A percentile compares a stretch with the other conserved stretches of the same genome.
phyloP scores from a whole-genome alignment of 2,329 filamentous ascomycete genomes.

The Paecilomyces fulvus region DNA sequence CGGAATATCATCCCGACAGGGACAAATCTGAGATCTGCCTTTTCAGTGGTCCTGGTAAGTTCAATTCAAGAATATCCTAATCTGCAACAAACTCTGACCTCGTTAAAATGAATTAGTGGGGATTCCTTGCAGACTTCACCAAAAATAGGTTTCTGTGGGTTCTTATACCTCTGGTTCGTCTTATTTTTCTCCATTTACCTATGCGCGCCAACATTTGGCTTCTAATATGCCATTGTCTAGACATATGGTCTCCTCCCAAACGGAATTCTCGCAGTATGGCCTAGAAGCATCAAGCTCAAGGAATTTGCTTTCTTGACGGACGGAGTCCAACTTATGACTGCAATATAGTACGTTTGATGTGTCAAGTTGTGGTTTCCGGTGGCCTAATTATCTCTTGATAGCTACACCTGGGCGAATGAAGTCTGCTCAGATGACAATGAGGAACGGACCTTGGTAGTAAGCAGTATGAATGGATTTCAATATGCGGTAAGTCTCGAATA shows the following conservation, averaged over 20 bases:
- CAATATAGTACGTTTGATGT: slow-evolving; percentile 19
- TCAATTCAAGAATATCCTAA: neutral
- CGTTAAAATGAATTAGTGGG: slow-evolving; percentile 3
- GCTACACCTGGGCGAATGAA: slow-evolving; percentile 12
- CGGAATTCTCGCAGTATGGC: slow-evolving; percentile 18
- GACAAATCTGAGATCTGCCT: slow-evolving; percentile 8
- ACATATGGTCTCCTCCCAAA: slow-evolving; percentile 22
- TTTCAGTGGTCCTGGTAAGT: slow-evolving; percentile 8
- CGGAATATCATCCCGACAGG: slow-evolving; percentile 15
- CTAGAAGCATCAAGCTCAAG: slow-evolving; percentile 3
- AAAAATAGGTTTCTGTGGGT: slow-evolving; percentile 11
- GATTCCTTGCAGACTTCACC: slow-evolving; percentile 8
- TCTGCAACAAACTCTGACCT: neutral
- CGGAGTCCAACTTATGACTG: slow-evolving; percentile 22
- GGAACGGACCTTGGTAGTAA: slow-evolving; percentile 29
- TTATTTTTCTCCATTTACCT: neutral
- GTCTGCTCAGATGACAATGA: slow-evolving; percentile 23
- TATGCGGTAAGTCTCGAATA: slow-evolving; percentile 6
- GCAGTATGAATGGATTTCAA: slow-evolving; percentile 47
- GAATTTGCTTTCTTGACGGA: slow-evolving; percentile 10
- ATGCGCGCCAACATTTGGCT: neutral
- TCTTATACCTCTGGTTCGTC: slow-evolving; percentile 10
- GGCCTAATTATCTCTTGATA: neutral
- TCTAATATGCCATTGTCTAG: slow-evolving; percentile 5
- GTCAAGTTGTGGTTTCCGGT: neutral